Evolutionary conservation across 345 rosid species (phyloP), one percentile per base, ranked within the genome.

Genomic region (Hibiscus syriacus): DNA sequence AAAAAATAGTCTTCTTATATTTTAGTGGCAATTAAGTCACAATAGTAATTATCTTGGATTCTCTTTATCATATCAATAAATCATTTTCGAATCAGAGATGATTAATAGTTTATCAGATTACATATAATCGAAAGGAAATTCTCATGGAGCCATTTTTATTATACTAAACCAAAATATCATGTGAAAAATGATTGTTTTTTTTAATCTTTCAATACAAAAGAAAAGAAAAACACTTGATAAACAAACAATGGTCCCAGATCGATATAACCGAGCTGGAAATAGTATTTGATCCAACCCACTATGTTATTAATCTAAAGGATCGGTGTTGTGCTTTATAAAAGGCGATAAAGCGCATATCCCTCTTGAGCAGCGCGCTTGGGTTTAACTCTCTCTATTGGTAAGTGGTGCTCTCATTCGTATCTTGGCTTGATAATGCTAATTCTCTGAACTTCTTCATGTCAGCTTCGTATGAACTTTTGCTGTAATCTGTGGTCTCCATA

Each of bases 401-500:
- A 20, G 62, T 67, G 32, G 86, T 70, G 81, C 87, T 61, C 10
- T 0, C 82, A 0, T 54, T 71, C 55, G 78, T 80, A 34, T 87
- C 96, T 46, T 84, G 91, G 80, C 90, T 86, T 0, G 84, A 58
- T 64, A 94, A 68, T 2, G 97, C 98, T 67, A 91, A 48, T 71
- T 86, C 77, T 77, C 90, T 81, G 81, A 94, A 94, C 77, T 62
- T 89, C 72, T 80, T 78, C 96, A 89, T 71, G 80, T 94, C 99
- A 9, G 92, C 90, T 26, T 88, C 72, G 74, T 94, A 89, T 1
- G 86, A 61, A 59, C 54, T 64, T 22, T 76, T 57, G 66, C 85
- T 89, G 36, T 89, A 91, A 0, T 85, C 89, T 3, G 85, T 65
- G 79, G 85, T 86, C 66, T 0, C 32, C 46, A 11, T n/a, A n/a